Evolutionary conservation across 225 moss, liverwort and hornwort genomes (phyloP), one percentile per base, ranked within the genome.

Genomic region (Pleurozium schreberi): DNA sequence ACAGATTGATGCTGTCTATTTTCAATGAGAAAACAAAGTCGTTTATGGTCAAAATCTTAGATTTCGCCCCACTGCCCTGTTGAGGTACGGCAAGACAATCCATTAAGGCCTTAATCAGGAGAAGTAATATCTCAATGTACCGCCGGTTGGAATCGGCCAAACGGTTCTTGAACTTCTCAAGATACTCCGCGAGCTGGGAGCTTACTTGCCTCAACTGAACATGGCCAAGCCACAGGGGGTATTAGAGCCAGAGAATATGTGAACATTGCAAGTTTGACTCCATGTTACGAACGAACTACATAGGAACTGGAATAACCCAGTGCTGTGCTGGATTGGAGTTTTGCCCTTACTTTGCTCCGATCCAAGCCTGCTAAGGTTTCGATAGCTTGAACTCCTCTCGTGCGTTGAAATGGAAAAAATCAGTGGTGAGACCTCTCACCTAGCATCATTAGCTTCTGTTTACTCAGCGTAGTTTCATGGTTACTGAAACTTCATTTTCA

Each of bases 1-100:
- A 93, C 77, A 99, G 89, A 89, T 99, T 97, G 86, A 99, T 92
- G 85, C 95, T 96, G 90, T 97, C 98, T 70, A 99, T 96, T 81
- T 91, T 95, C 83, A 99, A 89, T 60, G 97, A 95, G 85, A 97
- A 99, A 64, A 97, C 90, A 80, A 97, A 97, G 88, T 99, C 97
- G 86, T 99, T 97, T 73, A 99, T 99, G 69, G 95, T 95, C 92
- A 97, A 92, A 88, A 97, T 95, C 68, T 91, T 93, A 83, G 95
- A 76, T 79, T 94, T 92, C 12, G 78, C 66, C 75, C 80, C 87
- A 73, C 86, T 89, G 59, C 91, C 75, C 87, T 89, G 81, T 71
- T 80, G 91, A 85, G 91, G 93, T 77, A 90, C 85, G 76, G 87
- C 85, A 80, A 99, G 92, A 84, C 93, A 87, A 53, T 92, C 94